Base-by-base conservation (phyloP, 2,329 filamentous ascomycete species). In the Pseudocercospora cruenta region DNA sequence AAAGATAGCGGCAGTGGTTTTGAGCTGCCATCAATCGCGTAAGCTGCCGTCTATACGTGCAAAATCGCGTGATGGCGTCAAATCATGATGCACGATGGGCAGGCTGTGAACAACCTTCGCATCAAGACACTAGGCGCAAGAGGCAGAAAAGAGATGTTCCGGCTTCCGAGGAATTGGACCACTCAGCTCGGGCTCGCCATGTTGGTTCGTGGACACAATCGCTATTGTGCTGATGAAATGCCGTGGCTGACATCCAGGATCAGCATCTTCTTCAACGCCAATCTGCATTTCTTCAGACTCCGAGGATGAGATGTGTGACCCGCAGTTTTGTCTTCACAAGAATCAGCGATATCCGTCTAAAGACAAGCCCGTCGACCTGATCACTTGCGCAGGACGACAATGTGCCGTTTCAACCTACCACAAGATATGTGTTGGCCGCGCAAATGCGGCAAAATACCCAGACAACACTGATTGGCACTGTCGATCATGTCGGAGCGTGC, bases 401-500 rank as follows among this genome's bases (percentile, higher is more conserved):
- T 57, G 53, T 28, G 24, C 26, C 24, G 53, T 57, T 4, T 31
- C n/a, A 31, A 19, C 31, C 53, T 57, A 57, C 53, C 53, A 57
- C 53, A 57, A 57, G 53, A 26, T n/a, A 36, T 57, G 53, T 21
- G 53, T 57, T 1, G 53, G 53, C 12, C 53, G 53, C 14, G 31
- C 19, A 1, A 60, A 51, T 7, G 58, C 58, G 16, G 28, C 26
- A 5, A 62, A 53, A 24, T 47, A 62, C 10, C 47, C 36, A n/a
- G 39, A 47, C 21, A 60, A 60, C 45, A 31, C 58, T 43, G 39
- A 33, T 9, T 51, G 47, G 47, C 9, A 51, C 19, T 61, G 58
- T 33, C 43, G 45, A 16, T 21, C 47, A 24, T 33, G 19, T 21
- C 43, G 21, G 22, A 39, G 33, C 10, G 24, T 53, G 16, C 24